These are phyloP conservation scores for Leishmania guyanensis DNA, from an alignment of 208 protist species.

Conservation along the genomic window DNA sequence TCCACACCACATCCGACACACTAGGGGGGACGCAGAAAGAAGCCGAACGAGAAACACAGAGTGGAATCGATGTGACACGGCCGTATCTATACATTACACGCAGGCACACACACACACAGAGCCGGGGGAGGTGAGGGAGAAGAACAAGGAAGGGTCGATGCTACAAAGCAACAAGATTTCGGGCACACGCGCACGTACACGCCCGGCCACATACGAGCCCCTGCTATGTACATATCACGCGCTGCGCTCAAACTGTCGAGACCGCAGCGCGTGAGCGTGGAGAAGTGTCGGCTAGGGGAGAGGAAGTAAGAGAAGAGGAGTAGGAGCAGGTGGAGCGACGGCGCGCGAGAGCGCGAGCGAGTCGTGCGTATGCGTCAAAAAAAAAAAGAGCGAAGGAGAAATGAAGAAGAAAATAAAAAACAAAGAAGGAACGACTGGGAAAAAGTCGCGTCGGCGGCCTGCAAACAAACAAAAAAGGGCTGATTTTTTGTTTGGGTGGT, in stretches of 20 bases:
- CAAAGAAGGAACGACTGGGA: neutral
- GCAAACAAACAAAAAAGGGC: neutral
- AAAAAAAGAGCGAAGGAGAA: neutral
- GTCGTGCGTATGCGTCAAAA: neutral
- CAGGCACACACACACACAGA: neutral
- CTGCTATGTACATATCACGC: constrained; percentile 6
- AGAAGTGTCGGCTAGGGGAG: no score
- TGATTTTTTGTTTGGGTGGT: neutral
- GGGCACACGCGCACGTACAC: neutral
- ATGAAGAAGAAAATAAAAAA: neutral
- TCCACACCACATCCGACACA: neutral
- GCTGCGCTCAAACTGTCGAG: neutral
- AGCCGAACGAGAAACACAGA: neutral
- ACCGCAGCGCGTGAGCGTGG: neutral
- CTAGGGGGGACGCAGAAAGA: neutral
- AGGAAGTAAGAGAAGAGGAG: neutral
- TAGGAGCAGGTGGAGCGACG: neutral
- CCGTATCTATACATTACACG: neutral
- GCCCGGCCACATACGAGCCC: neutral
- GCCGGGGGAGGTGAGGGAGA: neutral
- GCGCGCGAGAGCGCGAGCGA: neutral
- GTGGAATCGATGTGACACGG: neutral
- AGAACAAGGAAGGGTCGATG: neutral
- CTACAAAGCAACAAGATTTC: neutral
- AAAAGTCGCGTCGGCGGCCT: neutral